These are phyloP conservation scores for Blastomyces silverae DNA, from an alignment of 2,329 filamentous ascomycete species.

Conservation along the genomic window DNA sequence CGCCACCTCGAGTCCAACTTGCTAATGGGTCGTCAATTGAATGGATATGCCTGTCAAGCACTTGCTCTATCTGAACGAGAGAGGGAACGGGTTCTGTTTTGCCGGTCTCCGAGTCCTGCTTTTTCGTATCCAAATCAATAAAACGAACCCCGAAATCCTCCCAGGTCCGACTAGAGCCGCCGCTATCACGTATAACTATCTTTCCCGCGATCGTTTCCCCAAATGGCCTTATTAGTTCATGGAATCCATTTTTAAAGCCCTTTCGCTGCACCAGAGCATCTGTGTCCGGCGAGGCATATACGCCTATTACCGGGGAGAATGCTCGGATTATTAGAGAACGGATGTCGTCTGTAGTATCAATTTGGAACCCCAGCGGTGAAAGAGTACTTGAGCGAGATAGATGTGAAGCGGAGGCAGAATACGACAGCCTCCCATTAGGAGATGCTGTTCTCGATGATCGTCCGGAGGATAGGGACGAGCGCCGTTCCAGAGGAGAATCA, in stretches of 20 bases:
- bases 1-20: constrained; percentile 28
- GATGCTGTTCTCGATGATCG: constrained; percentile 62
- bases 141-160: constrained; percentile 91
- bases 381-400: constrained; percentile 44
- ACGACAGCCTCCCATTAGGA: constrained; percentile 54
- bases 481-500: constrained; percentile 50
- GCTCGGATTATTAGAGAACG: constrained; percentile 66
- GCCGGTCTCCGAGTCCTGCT: constrained; percentile 31
- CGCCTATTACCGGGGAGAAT: constrained; percentile 81
- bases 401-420: constrained; percentile 48
- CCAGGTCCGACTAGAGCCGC: constrained; percentile 71
- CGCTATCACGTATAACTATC: constrained; percentile 82
- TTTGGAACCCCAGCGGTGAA: constrained; percentile 48
- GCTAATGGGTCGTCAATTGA: constrained; percentile 56
- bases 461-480: constrained; percentile 58
- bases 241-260: constrained; percentile 72
- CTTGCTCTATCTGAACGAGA: constrained; percentile 62
- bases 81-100: constrained; percentile 34
- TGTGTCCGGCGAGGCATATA: constrained; percentile 81
- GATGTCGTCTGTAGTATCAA: constrained; percentile 50
- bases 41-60: constrained; percentile 71
- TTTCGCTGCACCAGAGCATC: constrained; percentile 74
- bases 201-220: constrained; percentile 83
- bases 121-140: constrained; percentile 56
- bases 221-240: constrained; percentile 82